Conservation (phyloP, 2,329 filamentous ascomycete species). For the Aspergillus ustus region DNA sequence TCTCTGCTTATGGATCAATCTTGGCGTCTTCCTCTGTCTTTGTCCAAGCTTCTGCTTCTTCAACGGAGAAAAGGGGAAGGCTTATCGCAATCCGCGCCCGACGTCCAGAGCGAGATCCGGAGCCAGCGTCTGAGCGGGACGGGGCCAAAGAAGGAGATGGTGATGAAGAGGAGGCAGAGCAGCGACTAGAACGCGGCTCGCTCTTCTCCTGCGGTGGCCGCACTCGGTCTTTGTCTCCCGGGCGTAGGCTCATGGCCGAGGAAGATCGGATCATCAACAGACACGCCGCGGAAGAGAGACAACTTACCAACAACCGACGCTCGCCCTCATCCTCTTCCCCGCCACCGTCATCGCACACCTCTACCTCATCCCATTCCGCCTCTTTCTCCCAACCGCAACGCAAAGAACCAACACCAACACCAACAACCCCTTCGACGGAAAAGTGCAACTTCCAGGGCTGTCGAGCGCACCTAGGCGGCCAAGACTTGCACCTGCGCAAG, state of each 20-base stretch:
- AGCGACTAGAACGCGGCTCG: background rate
- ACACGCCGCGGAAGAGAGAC: background rate
- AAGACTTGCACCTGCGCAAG: constrained; percentile 63
- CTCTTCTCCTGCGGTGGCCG: background rate
- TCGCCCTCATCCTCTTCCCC: background rate
- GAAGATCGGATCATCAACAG: background rate
- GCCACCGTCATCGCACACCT: too few relatives aligned
- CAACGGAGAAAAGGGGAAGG: background rate
- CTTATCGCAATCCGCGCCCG: too few relatives aligned
- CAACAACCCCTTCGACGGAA: background rate
- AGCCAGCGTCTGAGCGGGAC: background rate
- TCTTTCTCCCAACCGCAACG: background rate
- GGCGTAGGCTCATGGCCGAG: too few relatives aligned
- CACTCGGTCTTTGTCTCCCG: background rate
- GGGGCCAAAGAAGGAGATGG: background rate
- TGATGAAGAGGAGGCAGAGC: background rate
- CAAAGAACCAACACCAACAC: background rate
- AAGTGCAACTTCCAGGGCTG: constrained; percentile 24
- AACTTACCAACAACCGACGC: background rate
- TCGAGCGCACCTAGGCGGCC: background rate
- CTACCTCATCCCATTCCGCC: too few relatives aligned
- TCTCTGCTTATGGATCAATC: background rate
- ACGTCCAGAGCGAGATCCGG: too few relatives aligned
- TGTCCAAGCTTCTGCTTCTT: background rate
- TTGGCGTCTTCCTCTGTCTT: background rate